Conservation (phyloP, 2,329 filamentous ascomycete species). For the Raffaelea deltoideospora region DNA sequence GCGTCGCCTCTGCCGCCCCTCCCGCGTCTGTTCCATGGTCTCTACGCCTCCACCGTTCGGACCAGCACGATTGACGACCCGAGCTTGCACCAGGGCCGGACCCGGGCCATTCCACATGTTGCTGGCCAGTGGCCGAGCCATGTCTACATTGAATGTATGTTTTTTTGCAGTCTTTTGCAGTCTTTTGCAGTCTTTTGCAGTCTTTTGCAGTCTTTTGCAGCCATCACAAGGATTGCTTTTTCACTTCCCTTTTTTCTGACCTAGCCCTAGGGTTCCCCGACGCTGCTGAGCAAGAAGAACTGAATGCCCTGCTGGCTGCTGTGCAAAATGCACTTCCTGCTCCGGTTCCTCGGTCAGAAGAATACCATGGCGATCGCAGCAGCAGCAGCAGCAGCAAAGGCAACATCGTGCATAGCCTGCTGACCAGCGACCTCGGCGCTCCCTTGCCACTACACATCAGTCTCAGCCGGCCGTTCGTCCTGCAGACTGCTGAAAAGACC, state of each 20-base stretch:
- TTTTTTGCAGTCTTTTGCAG: neutral
- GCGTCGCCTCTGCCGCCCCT: slow-evolving; percentile 48
- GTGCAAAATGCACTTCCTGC: slow-evolving; percentile 17
- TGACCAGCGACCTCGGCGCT: slow-evolving; percentile 63
- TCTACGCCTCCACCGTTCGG: slow-evolving; percentile 73
- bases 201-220: no score
- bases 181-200: no score
- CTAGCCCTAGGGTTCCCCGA: slow-evolving; percentile 40
- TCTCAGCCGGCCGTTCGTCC: slow-evolving; percentile 65
- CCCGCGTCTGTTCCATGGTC: slow-evolving; percentile 67
- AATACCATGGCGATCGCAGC: no score
- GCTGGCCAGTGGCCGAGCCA: slow-evolving; percentile 88
- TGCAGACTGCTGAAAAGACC: slow-evolving; percentile 58
- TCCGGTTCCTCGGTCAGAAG: no score
- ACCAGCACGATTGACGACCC: slow-evolving; percentile 71
- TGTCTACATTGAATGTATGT: slow-evolving; percentile 80
- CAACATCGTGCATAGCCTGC: slow-evolving; percentile 43
- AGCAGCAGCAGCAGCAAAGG: no score
- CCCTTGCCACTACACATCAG: slow-evolving; percentile 80
- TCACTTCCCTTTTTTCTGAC: neutral
- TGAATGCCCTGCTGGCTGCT: slow-evolving; percentile 26
- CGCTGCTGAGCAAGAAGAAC: slow-evolving; percentile 26
- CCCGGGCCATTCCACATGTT: slow-evolving; percentile 67
- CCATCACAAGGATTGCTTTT: neutral
- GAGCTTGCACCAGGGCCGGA: slow-evolving; percentile 69